phyloP scores from a whole-genome alignment of 2,329 filamentous ascomycete genomes.

The Phialemoniopsis sp. region DNA sequence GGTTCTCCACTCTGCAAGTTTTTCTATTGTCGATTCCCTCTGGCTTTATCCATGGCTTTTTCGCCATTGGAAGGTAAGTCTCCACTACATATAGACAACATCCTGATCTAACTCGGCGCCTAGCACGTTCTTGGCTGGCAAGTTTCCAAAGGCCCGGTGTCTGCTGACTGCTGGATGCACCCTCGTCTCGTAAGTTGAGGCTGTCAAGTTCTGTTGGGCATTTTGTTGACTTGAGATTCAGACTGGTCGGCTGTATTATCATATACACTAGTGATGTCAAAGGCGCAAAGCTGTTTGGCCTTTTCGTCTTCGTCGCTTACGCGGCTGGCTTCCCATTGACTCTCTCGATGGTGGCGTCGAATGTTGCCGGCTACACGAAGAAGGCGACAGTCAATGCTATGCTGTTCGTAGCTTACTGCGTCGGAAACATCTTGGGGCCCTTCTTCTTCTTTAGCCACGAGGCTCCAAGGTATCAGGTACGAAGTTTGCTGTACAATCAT shows the following conservation, averaged over 20 bases:
- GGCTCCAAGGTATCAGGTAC: constrained; percentile 3
- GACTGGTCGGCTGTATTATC: constrained; percentile 1
- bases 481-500: neutral
- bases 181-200: no score
- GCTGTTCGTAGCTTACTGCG: constrained; percentile 39
- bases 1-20: constrained; percentile 10
- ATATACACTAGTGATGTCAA: neutral
- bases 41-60: constrained; percentile 31
- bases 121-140: no score
- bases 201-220: no score
- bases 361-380: constrained; percentile 46
- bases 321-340: constrained; percentile 1
- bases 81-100: no score
- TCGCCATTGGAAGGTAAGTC: no score
- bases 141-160: no score
- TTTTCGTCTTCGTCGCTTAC: constrained; percentile 1
- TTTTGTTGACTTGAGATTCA: no score
- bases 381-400: constrained; percentile 47
- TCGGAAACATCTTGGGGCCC: constrained; percentile 2
- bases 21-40: neutral
- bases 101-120: no score
- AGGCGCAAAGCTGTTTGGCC: neutral
- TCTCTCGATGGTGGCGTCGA: constrained; percentile 15
- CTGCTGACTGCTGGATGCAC: no score
- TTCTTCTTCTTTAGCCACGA: constrained; percentile 9